Base-by-base conservation (phyloP, 495 filamentous ascomycete genomes). In the Collariella sp. region DNA sequence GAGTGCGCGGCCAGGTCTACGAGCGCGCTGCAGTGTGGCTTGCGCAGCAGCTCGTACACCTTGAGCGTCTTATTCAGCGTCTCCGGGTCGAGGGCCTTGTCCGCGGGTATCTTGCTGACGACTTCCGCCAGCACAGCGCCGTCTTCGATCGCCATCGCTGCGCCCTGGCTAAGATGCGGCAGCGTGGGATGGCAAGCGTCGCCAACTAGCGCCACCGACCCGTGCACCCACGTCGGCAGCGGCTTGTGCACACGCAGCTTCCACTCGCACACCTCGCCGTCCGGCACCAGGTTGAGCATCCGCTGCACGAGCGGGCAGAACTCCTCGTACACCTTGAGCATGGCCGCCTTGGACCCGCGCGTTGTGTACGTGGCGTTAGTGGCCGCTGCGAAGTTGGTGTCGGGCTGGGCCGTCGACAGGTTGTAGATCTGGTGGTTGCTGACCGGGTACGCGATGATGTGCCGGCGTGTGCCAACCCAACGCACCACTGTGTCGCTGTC, bases 391-490 rank as follows among this genome's bases (percentile, higher is more conserved):
- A 89, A 89, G 67, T 88, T 80, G 51, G 62, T 73, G 62, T 90
- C 86, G 2, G 86, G 86, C 67, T 91, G 87, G 12, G 81, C 76
- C 24, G 86, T 84, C 16, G 83, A 84, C 41, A 91, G 67, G 73
- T 91, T 91, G 74, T 91, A 89, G 66, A 88, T 85, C 23, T 75
- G 79, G 62, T 91, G 82, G 70, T 76, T 80, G 62, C 76, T 76
- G 52, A 94, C 81, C 0, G 87, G 81, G 68, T 91, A 94, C 5
- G 87, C 88, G 63, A 93, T 89, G 66, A 90, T 89, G 66, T 93
- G 87, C 0, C 84, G 72, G 60, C 82, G 82, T 62, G 81, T 80
- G 41, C 87, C 86, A 52, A 91, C 87, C 87, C 86, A 91, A 33
- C 87, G 79, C 7, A 82, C 83, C 11, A 86, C 86, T n/a, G 69